Conservation (phyloP, 139 green algal species). For the Asterochloris sp. region DNA sequence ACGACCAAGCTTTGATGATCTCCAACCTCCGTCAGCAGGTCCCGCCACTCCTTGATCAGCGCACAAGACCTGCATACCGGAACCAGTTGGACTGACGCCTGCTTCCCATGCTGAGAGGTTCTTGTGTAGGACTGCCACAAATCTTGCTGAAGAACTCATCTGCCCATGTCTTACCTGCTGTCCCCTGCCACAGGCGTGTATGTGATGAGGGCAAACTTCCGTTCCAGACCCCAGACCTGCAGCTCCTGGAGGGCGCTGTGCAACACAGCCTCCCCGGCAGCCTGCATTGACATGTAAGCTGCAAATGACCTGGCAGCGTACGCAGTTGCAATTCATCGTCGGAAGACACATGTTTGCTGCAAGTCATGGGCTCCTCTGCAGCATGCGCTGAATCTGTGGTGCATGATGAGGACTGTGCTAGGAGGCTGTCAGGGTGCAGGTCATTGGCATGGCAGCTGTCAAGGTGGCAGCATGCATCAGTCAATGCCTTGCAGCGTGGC, state of each 20-base stretch:
- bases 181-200: background rate
- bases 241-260: slow-evolving; percentile 77
- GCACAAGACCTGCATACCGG: slow-evolving; percentile 15
- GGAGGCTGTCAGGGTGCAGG: too few relatives aligned
- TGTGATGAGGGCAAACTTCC: slow-evolving; percentile 52
- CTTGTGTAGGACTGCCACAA: background rate
- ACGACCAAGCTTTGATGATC: slow-evolving; percentile 77
- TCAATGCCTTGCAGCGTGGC: too few relatives aligned
- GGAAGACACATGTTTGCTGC: background rate
- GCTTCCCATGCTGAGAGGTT: background rate
- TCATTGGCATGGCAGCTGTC: too few relatives aligned
- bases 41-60: slow-evolving; percentile 82
- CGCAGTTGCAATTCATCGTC: background rate
- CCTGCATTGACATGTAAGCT: slow-evolving; percentile 31
- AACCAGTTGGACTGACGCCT: background rate
- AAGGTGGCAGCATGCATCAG: too few relatives aligned
- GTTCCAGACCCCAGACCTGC: slow-evolving; percentile 70
- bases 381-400: background rate
- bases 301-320: background rate
- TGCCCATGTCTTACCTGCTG: slow-evolving; percentile 3
- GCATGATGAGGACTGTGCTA: too few relatives aligned
- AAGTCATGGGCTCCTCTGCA: background rate
- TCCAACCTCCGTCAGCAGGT: slow-evolving; percentile 72
- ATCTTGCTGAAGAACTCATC: background rate
- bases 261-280: slow-evolving; percentile 70